Percentiles rank a stretch among this genome's conserved stretches.
These are phyloP conservation scores for Termitomyces sp. DNA, from an alignment of 768 basidiomycete genomes.

Conservation along the genomic window DNA sequence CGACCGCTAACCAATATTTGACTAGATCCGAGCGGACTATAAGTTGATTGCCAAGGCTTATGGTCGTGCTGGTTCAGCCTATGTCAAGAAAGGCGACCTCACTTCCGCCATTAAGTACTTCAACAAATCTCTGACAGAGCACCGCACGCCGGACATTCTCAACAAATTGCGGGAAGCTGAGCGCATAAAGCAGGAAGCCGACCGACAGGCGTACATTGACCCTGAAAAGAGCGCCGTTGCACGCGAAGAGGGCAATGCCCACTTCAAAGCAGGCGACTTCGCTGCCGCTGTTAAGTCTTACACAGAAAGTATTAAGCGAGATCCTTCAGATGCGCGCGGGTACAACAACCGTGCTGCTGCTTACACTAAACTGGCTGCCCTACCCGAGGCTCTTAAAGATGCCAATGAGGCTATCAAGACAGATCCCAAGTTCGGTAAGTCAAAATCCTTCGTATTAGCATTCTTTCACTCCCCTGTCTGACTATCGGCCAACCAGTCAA, in stretches of 20 bases:
- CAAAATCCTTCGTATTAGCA: background rate
- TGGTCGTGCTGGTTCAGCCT: constrained; percentile 84
- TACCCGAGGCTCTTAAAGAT: constrained; percentile 96
- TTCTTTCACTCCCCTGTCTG: background rate
- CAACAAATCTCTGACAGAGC: constrained; percentile 92
- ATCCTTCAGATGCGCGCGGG: constrained; percentile 82
- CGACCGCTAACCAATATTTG: background rate
- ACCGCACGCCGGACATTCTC: constrained; percentile 90
- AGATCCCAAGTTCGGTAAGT: constrained; percentile 78
- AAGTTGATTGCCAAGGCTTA: constrained; percentile 94
- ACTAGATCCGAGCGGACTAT: constrained; percentile 82
- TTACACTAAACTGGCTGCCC: constrained; percentile 89
- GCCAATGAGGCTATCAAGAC: constrained; percentile 89
- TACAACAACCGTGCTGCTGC: constrained; percentile 99
- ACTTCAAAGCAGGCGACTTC: constrained; percentile 92
- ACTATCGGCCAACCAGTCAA: constrained; percentile 52
- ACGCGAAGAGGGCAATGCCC: constrained; percentile 87
- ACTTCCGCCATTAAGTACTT: constrained; percentile 82
- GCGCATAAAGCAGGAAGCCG: constrained; percentile 69
- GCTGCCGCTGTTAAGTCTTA: constrained; percentile 89
- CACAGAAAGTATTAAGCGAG: constrained; percentile 94
- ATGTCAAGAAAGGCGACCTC: constrained; percentile 75
- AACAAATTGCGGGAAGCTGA: constrained; percentile 86
- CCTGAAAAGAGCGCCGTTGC: constrained; percentile 77
- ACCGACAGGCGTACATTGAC: constrained; percentile 81